These are phyloP conservation scores for Leucogyrophana mollusca DNA, from an alignment of 768 basidiomycete species.

Conservation along the genomic window DNA sequence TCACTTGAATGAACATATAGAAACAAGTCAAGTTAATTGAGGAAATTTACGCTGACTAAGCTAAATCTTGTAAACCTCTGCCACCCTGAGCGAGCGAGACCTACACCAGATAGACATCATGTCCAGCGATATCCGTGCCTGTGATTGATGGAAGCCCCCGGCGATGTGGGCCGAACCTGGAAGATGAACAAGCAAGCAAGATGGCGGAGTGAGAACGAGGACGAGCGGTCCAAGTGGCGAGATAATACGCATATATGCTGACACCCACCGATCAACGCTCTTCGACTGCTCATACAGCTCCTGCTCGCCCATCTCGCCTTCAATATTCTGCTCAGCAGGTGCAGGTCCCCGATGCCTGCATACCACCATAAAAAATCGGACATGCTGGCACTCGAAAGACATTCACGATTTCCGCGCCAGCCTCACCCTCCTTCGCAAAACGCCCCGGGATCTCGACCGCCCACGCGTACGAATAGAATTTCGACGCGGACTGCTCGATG, in stretches of 20 bases:
- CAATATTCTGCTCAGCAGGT: slow-evolving; percentile 38
- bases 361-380: background rate
- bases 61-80: too few relatives aligned
- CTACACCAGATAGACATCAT: slow-evolving; percentile 24
- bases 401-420: slow-evolving; percentile 80
- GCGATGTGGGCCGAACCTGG: background rate
- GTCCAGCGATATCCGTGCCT: slow-evolving; percentile 48
- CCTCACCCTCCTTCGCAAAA: slow-evolving; percentile 34
- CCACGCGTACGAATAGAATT: slow-evolving; percentile 82
- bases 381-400: background rate
- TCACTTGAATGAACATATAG: too few relatives aligned
- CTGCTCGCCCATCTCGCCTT: slow-evolving; percentile 53
- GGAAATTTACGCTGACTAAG: too few relatives aligned
- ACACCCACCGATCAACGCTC: slow-evolving; percentile 80
- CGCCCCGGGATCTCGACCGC: slow-evolving; percentile 60
- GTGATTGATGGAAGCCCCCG: slow-evolving; percentile 23
- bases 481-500: slow-evolving; percentile 70
- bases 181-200: background rate
- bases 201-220: too few relatives aligned
- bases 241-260: slow-evolving; percentile 61
- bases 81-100: too few relatives aligned
- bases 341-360: slow-evolving; percentile 60
- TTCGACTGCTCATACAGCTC: slow-evolving; percentile 60
- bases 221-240: background rate
- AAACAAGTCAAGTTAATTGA: too few relatives aligned